Evolutionary conservation across 805 yeast genomes (phyloP).

Genomic region (Torulaspora quercuum): DNA sequence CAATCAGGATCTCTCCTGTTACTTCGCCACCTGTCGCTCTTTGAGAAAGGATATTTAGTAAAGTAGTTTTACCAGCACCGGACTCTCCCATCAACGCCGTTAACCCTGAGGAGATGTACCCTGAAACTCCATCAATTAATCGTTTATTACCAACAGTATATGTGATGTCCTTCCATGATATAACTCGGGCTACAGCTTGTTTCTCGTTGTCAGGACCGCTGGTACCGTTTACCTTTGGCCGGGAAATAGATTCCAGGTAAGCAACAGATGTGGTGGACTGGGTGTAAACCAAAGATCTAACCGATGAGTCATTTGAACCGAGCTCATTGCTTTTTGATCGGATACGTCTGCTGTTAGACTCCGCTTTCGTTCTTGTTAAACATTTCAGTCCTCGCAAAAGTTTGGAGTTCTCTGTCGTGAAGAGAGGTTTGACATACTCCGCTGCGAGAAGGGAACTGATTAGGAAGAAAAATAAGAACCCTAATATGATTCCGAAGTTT

Average conservation of each 20-base stretch:
- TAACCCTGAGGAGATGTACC: slow-evolving; percentile 67
- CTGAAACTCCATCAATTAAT: slow-evolving; percentile 48
- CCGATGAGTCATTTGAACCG: not conserved
- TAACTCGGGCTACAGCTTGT: slow-evolving; percentile 40
- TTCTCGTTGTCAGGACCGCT: not conserved
- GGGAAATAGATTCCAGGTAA: not conserved
- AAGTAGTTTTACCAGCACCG: slow-evolving; percentile 64
- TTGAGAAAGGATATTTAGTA: slow-evolving; percentile 51
- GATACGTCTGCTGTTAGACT: no score
- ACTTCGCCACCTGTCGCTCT: slow-evolving; percentile 53
- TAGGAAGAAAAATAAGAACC: slow-evolving; percentile 42
- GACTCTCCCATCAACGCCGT: slow-evolving; percentile 63
- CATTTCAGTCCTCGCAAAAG: not conserved
- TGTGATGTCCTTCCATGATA: slow-evolving; percentile 60
- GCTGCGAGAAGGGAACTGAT: slow-evolving; percentile 31
- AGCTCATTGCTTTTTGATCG: no score
- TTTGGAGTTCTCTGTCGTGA: slow-evolving; percentile 15
- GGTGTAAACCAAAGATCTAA: not conserved
- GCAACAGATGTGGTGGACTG: slow-evolving; percentile 1
- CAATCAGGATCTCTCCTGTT: slow-evolving; percentile 56
- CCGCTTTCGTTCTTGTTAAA: not conserved
- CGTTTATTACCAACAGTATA: slow-evolving; percentile 45
- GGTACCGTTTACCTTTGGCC: not conserved
- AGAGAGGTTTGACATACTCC: slow-evolving; percentile 33
- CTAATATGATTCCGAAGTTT: slow-evolving; percentile 63